phyloP scores from a whole-genome alignment of 805 yeast species.

The Wickerhamia fluorescens region DNA sequence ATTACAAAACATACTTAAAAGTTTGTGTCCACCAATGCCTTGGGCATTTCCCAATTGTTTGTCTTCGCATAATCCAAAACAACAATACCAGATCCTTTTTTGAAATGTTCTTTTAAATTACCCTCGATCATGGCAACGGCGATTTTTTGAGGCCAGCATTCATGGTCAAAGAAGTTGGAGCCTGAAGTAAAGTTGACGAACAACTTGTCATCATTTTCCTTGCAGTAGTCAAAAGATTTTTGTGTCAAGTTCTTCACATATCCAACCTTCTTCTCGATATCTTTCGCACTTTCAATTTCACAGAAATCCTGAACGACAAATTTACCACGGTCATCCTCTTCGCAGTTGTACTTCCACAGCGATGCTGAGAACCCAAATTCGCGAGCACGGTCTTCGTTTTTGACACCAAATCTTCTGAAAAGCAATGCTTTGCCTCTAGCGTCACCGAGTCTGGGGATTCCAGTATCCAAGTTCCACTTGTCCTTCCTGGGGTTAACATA shows the following conservation, averaged over 20 bases:
- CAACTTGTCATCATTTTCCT: conserved; percentile 43
- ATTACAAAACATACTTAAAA: conserved; percentile 16
- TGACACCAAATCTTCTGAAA: conserved; percentile 66
- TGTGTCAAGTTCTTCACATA: conserved; percentile 51
- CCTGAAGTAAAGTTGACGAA: conserved; percentile 71
- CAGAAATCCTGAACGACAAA: conserved; percentile 70
- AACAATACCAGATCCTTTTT: conserved; percentile 54
- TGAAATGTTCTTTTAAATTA: conserved; percentile 41
- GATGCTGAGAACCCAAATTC: conserved; percentile 62
- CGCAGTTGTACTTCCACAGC: conserved; percentile 59
- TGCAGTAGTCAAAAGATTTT: conserved; percentile 45
- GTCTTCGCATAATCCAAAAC: conserved; percentile 62
- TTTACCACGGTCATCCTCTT: conserved; percentile 55
- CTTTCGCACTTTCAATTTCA: conserved; percentile 48
- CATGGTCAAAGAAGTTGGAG: conserved; percentile 60
- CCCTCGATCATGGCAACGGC: conserved; percentile 43
- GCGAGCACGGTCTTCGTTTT: conserved; percentile 33
- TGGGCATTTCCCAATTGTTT: conserved; percentile 52
- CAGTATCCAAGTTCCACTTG: conserved; percentile 53
- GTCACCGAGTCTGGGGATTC: conserved; percentile 53
- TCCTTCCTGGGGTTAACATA: conserved; percentile 44
- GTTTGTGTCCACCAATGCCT: conserved; percentile 46
- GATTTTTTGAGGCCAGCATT: conserved; percentile 69
- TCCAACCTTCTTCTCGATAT: conserved; percentile 48
- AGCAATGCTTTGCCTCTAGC: conserved; percentile 60